Percentiles rank a stretch among this genome's conserved stretches.
Conservation (phyloP, 495 filamentous ascomycete species). For the Cercophora scortea region DNA sequence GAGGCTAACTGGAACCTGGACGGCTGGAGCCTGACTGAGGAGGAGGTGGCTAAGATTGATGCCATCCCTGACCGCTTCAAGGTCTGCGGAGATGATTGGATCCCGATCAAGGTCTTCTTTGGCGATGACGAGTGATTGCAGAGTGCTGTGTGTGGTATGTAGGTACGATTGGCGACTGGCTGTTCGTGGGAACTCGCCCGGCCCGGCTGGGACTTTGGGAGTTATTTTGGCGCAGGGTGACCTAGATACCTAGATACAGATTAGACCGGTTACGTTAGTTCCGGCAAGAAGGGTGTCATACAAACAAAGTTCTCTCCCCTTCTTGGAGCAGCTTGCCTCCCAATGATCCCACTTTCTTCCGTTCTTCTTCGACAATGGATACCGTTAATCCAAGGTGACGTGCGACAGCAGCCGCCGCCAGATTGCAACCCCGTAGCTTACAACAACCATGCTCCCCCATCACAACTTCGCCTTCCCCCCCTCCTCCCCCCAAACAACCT, state of each 20-base stretch:
- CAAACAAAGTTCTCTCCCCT: too few relatives aligned
- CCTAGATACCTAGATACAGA: neutral
- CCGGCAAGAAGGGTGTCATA: too few relatives aligned
- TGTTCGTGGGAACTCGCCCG: neutral
- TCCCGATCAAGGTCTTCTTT: slow-evolving; percentile 78
- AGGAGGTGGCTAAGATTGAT: slow-evolving; percentile 56
- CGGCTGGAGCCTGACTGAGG: slow-evolving; percentile 56
- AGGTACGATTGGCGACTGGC: neutral
- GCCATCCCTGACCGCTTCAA: slow-evolving; percentile 63
- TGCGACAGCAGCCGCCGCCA: too few relatives aligned
- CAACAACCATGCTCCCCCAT: neutral
- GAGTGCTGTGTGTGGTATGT: neutral
- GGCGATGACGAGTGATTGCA: slow-evolving; percentile 60
- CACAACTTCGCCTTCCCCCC: slow-evolving; percentile 42
- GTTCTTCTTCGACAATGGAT: too few relatives aligned
- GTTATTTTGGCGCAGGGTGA: neutral
- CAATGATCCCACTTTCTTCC: too few relatives aligned
- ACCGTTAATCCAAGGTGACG: too few relatives aligned
- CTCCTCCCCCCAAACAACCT: slow-evolving; percentile 42
- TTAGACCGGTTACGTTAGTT: neutral
- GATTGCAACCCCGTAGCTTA: too few relatives aligned
- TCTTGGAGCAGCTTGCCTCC: too few relatives aligned
- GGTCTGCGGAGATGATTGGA: slow-evolving; percentile 62
- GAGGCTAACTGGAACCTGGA: slow-evolving; percentile 55
- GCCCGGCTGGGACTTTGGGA: neutral